Base-by-base conservation (phyloP, 805 yeast genomes). In the Schwanniomyces occidentalis region DNA sequence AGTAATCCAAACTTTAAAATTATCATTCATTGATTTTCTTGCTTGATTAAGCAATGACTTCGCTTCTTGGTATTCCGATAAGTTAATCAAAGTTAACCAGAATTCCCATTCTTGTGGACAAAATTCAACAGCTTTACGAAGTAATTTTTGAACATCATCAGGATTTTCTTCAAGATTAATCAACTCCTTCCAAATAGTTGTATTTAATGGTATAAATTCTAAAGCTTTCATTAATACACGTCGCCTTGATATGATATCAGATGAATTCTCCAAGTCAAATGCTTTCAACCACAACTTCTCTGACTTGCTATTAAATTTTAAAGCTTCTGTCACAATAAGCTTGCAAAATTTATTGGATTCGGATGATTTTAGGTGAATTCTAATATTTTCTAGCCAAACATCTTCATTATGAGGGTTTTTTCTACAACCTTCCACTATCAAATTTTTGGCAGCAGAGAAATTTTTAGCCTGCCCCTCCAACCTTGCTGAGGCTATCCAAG, bases 401-500 rank as follows among this genome's bases (percentile, higher is more conserved):
- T 77, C 83, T 39, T 81, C 95, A 45, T 69, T 76, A 24, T 62
- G 64, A 0, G 89, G 86, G 44, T 90, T 78, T 27, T 65, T 64
- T 4, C 63, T 65, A 49, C 96, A 85, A 2, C 95, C 99, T 51
- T 85, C 78, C n/a, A 67, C 68, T 5, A 89, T 81, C 10, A 85
- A 41, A 15, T 59, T 60, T 34, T 74, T 73, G 0, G 98, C 96
- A 9, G 58, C 58, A 4, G 61, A 61, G 35, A 67, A 65, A 33
- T 78, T 79, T 27, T 71, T 70, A 1, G 81, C 82, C 28, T 71
- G 73, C 44, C 77, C 83, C 51, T 91, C 98, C 7, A 88, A 54
- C 30, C 87, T 61, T 0, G 96, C 95, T 30, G 88, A 76, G 0
- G 95, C 87, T 15, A 91, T 84, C 95, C 96, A 91, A 4, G 84